These are phyloP conservation scores for Gymnopilus junonius DNA, from an alignment of 768 basidiomycete genomes.

Conservation along the genomic window DNA sequence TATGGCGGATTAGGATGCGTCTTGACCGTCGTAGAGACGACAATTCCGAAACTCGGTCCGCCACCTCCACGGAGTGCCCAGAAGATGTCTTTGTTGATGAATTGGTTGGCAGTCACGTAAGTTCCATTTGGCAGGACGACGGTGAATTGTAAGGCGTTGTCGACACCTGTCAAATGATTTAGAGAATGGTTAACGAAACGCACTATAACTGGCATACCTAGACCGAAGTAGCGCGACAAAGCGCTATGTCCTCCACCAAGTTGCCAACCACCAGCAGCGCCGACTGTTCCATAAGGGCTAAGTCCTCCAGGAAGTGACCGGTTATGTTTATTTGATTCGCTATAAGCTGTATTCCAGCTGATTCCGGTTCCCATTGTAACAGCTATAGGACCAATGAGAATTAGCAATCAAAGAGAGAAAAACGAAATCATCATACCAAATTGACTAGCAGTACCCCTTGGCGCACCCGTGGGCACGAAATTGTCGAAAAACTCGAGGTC, in stretches of 20 bases:
- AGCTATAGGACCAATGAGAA: conserved; percentile 10
- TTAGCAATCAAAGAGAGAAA: not conserved
- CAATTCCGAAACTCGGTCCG: conserved; percentile 27
- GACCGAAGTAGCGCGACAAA: conserved; percentile 38
- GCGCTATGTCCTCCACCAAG: conserved; percentile 46
- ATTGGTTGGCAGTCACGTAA: conserved; percentile 37
- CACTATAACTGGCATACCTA: conserved; percentile 28
- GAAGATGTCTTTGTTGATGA: conserved; percentile 45
- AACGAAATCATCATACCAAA: not conserved
- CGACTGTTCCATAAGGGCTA: conserved; percentile 38
- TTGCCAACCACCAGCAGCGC: conserved; percentile 47
- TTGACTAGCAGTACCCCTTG: conserved; percentile 12
- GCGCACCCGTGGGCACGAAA: conserved; percentile 33
- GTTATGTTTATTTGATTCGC: conserved; percentile 29
- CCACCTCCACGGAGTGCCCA: conserved; percentile 49
- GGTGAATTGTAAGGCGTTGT: conserved; percentile 44
- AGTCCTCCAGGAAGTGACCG: conserved; percentile 44
- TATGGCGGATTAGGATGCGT: conserved; percentile 13
- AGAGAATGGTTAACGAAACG: not conserved
- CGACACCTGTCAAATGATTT: conserved; percentile 34
- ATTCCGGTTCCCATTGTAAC: conserved; percentile 38
- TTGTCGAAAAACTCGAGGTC: conserved; percentile 34
- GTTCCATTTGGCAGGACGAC: conserved; percentile 43
- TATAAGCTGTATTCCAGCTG: conserved; percentile 42
- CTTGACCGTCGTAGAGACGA: conserved; percentile 18